Evolutionary conservation across 1,284 basidiomycete genomes (phyloP).

Genomic region (Porodaedalea pini): DNA sequence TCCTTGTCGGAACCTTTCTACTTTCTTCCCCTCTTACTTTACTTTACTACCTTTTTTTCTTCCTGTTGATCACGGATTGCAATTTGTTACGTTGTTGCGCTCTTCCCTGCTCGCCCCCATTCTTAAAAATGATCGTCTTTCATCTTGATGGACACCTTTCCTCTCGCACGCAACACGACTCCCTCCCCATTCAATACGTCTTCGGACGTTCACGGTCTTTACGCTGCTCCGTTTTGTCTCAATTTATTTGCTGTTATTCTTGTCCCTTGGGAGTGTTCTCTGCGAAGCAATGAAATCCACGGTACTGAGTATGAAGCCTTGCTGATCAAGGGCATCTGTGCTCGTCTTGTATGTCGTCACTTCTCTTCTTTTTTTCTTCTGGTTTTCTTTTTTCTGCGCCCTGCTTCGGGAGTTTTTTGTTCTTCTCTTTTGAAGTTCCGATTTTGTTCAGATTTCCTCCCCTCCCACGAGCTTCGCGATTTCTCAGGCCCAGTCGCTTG

Average conservation of each 20-base stretch:
- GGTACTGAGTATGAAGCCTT: background rate
- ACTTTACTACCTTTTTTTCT: background rate
- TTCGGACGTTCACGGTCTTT: constrained; percentile 2
- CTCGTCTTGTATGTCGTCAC: too few species aligned
- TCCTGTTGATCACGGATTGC: background rate
- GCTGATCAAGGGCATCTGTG: too few species aligned
- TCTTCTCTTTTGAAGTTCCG: too few species aligned
- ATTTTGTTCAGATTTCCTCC: too few species aligned
- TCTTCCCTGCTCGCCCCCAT: background rate
- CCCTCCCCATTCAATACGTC: background rate
- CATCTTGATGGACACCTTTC: background rate
- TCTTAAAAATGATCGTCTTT: background rate
- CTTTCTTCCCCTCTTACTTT: background rate
- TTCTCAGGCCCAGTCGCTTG: too few species aligned
- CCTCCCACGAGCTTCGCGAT: too few species aligned
- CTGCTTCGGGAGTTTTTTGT: too few species aligned
- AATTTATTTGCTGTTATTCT: background rate
- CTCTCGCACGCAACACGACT: background rate
- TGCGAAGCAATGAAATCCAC: background rate
- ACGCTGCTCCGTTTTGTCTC: background rate
- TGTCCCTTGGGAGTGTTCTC: background rate
- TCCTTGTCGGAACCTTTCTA: background rate
- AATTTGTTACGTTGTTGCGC: background rate
- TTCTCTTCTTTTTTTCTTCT: too few species aligned
- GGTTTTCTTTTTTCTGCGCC: too few species aligned